phyloP scores from a whole-genome alignment of 106 monocot species.

The Dioscorea alata region DNA sequence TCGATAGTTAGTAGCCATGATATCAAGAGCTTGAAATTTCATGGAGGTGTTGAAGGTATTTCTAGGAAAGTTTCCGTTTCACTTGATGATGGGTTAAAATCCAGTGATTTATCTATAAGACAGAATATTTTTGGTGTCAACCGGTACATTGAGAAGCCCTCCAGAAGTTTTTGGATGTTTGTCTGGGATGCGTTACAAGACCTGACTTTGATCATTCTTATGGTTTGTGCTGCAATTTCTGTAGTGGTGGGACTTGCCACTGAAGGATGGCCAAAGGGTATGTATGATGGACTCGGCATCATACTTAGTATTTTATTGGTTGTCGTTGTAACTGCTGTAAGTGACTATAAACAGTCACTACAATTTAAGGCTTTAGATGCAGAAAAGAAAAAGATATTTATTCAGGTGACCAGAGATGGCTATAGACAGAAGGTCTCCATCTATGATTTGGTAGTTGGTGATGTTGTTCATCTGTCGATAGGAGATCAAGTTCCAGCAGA shows the following conservation, averaged over 20 bases:
- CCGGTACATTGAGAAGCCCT: conserved; percentile 75
- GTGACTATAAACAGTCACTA: conserved; percentile 89
- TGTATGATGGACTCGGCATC: conserved; percentile 91
- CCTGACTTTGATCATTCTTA: conserved; percentile 75
- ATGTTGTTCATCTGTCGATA: conserved; percentile 83
- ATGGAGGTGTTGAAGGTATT: conserved; percentile 69
- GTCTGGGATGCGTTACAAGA: conserved; percentile 84
- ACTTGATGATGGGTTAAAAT: conserved; percentile 40
- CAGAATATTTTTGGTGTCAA: conserved; percentile 73
- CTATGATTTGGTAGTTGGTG: conserved; percentile 90
- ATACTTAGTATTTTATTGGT: conserved; percentile 78
- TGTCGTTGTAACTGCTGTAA: conserved; percentile 73
- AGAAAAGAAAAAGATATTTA: conserved; percentile 87
- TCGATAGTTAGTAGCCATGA: conserved; percentile 65
- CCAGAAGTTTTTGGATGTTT: conserved; percentile 85
- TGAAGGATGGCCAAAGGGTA: conserved; percentile 86
- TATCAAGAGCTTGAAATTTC: conserved; percentile 33
- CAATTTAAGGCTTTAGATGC: conserved; percentile 84
- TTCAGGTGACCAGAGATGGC: conserved; percentile 86
- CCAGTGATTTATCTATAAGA: conserved; percentile 45
- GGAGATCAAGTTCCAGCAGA: conserved; percentile 94
- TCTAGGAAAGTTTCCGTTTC: conserved; percentile 42
- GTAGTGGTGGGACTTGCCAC: conserved; percentile 65
- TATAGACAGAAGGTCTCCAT: conserved; percentile 75
- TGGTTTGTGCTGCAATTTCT: conserved; percentile 74